These are phyloP conservation scores for Psilocybe subaeruginosa DNA, from an alignment of 768 basidiomycete species.

Conservation along the genomic window DNA sequence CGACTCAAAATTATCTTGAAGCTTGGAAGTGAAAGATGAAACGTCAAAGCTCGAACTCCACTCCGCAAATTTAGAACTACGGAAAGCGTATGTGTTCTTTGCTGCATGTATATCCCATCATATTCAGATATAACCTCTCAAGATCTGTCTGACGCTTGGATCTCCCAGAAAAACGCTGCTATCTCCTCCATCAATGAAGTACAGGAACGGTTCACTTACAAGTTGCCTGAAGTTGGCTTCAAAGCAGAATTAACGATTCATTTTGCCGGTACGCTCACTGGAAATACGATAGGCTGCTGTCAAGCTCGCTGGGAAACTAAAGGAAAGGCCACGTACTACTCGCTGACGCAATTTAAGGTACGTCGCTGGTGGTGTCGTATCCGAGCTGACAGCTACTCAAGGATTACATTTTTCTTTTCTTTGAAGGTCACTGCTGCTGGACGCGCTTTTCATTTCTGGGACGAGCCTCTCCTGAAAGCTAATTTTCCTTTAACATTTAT, in stretches of 20 bases:
- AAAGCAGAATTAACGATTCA: conserved; percentile 71
- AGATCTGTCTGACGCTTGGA: conserved; percentile 46
- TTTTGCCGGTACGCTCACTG: conserved; percentile 69
- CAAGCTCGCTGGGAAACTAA: conserved; percentile 64
- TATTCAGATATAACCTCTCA: no score
- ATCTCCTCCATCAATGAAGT: conserved; percentile 57
- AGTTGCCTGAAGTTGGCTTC: conserved; percentile 60
- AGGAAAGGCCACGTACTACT: conserved; percentile 66
- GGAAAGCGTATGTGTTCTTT: conserved; percentile 42
- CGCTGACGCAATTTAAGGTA: conserved; percentile 91
- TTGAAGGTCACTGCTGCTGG: conserved; percentile 82
- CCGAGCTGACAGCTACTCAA: background rate
- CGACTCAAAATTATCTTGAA: conserved; percentile 24
- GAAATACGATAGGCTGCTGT: conserved; percentile 85
- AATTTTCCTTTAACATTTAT: conserved; percentile 79
- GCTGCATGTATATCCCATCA: no score
- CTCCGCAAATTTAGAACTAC: conserved; percentile 58
- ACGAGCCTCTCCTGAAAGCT: conserved; percentile 90
- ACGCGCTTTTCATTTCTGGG: conserved; percentile 87
- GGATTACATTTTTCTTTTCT: background rate
- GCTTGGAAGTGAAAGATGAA: conserved; percentile 64
- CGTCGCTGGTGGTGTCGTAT: background rate
- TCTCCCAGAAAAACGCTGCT: conserved; percentile 46
- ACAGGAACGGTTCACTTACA: conserved; percentile 71
- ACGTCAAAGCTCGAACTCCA: conserved; percentile 71